Evolutionary conservation across 2,329 filamentous ascomycete genomes (phyloP), one percentile per base, ranked within the genome.

Genomic region (Fusarium fracticaudum): DNA sequence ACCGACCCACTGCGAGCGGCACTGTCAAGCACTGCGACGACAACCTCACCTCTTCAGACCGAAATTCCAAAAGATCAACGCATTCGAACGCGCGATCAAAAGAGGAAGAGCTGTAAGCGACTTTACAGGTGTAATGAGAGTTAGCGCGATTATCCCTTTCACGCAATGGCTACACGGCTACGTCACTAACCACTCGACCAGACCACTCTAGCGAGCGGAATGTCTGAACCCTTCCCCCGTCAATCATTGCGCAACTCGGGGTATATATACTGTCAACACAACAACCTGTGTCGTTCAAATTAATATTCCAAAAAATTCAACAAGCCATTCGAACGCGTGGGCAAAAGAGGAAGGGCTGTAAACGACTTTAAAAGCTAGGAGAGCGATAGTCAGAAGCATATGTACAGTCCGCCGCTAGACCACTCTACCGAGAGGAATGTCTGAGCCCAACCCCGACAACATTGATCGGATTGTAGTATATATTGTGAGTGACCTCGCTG

Each of bases 121-220:
- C 35, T 41, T 29, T 55, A 54, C 35, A 54, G 35, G 35, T 37
- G 14, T 15, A 40, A 3, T 54, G 24, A 40, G 48, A 1, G 48
- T 26, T 53, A 53, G 48, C 35, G 31, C 48, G 48, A 53, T 53
- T 53, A 24, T 53, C 48, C 48, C 48, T 53, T 53, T 37, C 48
- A 53, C 18, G 48, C 31, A 22, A 29, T 35, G n/a, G 17, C n/a
- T 53, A 53, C 48, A 35, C 48, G 48, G 48, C n/a, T 53, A 53
- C 48, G 31, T 11, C 47, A 50, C 47, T n/a, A 31, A 50, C 48
- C 31, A 53, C 48, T 53, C 31, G 31, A 35, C 48, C 48, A 53
- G 48, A 37, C 48, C 48, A 35, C 48, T 53, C 48, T 53, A 53
- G 31, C 31, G 31, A 37, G 31, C n/a, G 48, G 48, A 53, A 26